Base-by-base conservation (phyloP, 2,329 filamentous ascomycete genomes). In the Pyricularia sp. region DNA sequence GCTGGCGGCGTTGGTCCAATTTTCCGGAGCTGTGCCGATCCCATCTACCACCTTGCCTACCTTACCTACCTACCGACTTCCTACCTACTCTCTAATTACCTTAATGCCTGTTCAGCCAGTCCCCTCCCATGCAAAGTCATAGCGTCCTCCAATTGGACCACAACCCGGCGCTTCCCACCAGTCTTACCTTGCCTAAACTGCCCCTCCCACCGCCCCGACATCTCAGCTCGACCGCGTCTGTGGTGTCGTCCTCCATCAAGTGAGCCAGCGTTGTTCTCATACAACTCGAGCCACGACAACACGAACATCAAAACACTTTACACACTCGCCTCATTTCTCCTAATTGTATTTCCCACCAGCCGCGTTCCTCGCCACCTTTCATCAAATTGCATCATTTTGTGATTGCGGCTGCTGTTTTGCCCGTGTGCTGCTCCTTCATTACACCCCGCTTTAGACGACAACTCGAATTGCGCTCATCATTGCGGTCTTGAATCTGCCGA, bases 311-410 rank as follows among this genome's bases (percentile, higher is more conserved):
- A 61, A 61, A 25, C 23, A 61, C 58, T 25, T 61, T n/a, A 26
- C 10, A 25, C 58, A 23, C 58, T 61, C 1, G 42, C 58, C 25
- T 61, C 10, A 25, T 26, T 61, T 26, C 9, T 61, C 58, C 58
- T 75, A 75, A 28, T 65, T n/a, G 63, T 4, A 31, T 25, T 25
- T 33, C 5, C 28, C 10, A 28, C 63, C 9, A 33, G 63, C 17
- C 20, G 28, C 31, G 12, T 11, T 20, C 11, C 63, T 65, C 4
- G 10, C 63, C 17, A n/a, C 28, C 28, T n/a, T 30, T 9, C 14
- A 36, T 25, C 14, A 30, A 30, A 31, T 25, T 65, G 17, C 63
- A 65, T 31, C 63, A 4, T 65, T 65, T 61, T 28, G n/a, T 26
- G 25, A 61, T 61, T 61, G 58, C n/a, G 23, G n/a, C n/a, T 61